phyloP scores from a whole-genome alignment of 306 rosid species.

The Rosa lucieae region DNA sequence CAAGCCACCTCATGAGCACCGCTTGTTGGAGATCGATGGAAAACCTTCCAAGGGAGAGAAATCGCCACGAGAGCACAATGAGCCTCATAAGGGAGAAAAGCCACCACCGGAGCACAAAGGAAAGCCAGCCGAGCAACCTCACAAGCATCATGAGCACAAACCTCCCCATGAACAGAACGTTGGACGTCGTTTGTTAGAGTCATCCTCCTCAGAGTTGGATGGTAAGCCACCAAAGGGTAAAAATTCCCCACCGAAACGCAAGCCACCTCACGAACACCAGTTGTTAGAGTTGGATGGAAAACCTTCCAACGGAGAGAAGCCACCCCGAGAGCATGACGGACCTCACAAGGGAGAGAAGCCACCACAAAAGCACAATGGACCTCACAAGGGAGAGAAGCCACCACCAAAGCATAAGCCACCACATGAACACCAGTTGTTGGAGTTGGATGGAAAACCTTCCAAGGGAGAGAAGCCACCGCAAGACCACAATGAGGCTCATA shows the following conservation, averaged over 20 bases:
- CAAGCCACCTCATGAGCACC: conserved; percentile 10
- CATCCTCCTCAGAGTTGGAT: not conserved
- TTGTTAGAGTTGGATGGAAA: not conserved
- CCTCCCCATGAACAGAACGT: not conserved
- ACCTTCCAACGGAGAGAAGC: conserved; percentile 1
- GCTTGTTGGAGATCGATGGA: not conserved
- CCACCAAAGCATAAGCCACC: not conserved
- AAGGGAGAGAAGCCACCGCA: not conserved
- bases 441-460: not conserved
- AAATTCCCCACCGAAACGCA: not conserved
- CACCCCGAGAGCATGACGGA: not conserved
- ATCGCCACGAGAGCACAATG: not conserved
- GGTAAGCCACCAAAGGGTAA: conserved; percentile 12
- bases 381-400: no score
- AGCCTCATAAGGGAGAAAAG: not conserved
- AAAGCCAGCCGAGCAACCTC: not conserved
- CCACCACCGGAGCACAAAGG: conserved; percentile 16
- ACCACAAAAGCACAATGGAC: not conserved
- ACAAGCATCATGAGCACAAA: not conserved
- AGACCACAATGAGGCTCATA: no score
- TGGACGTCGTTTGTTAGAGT: not conserved
- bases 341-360: not conserved
- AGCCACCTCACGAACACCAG: not conserved
- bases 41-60: not conserved
- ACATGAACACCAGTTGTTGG: not conserved